Evolutionary conservation across 2,329 filamentous ascomycete species (phyloP).

Genomic region (Alternaria dauci): DNA sequence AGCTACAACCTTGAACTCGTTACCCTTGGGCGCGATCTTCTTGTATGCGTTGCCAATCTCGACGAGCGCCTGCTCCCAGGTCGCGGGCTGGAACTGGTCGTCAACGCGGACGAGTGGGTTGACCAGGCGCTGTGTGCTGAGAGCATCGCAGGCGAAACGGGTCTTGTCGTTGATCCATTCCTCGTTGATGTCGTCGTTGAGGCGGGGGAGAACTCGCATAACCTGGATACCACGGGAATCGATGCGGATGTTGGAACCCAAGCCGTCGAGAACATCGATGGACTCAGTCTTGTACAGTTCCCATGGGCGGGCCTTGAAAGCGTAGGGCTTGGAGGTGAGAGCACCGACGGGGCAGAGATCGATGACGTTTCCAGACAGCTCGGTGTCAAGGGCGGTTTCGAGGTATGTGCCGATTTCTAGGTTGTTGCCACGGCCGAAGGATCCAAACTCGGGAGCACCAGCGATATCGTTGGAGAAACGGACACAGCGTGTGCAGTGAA

Average conservation of each 20-base stretch:
- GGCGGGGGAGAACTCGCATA: slow-evolving; percentile 88
- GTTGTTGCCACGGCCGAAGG: slow-evolving; percentile 93
- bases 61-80: slow-evolving; percentile 93
- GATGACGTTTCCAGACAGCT: slow-evolving; percentile 96
- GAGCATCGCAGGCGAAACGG: slow-evolving; percentile 92
- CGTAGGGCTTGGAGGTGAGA: slow-evolving; percentile 95
- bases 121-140: slow-evolving; percentile 95
- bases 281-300: slow-evolving; percentile 96
- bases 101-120: slow-evolving; percentile 89
- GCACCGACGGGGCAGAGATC: slow-evolving; percentile 98
- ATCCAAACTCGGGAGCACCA: slow-evolving; percentile 93
- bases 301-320: slow-evolving; percentile 96
- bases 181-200: slow-evolving; percentile 98
- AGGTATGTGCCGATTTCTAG: slow-evolving; percentile 98
- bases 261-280: slow-evolving; percentile 89
- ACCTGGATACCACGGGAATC: slow-evolving; percentile 94
- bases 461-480: slow-evolving; percentile 98
- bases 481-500: slow-evolving; percentile 97
- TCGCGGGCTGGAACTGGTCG: slow-evolving; percentile 88
- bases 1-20: slow-evolving; percentile 95
- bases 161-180: slow-evolving; percentile 99
- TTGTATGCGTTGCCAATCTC: slow-evolving; percentile 85
- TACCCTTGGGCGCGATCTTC: slow-evolving; percentile 80
- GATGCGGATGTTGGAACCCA: slow-evolving; percentile 94
- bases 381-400: slow-evolving; percentile 90